Evolutionary conservation across 495 filamentous ascomycete species (phyloP).

Genomic region (Neurospora tetrasperma): DNA sequence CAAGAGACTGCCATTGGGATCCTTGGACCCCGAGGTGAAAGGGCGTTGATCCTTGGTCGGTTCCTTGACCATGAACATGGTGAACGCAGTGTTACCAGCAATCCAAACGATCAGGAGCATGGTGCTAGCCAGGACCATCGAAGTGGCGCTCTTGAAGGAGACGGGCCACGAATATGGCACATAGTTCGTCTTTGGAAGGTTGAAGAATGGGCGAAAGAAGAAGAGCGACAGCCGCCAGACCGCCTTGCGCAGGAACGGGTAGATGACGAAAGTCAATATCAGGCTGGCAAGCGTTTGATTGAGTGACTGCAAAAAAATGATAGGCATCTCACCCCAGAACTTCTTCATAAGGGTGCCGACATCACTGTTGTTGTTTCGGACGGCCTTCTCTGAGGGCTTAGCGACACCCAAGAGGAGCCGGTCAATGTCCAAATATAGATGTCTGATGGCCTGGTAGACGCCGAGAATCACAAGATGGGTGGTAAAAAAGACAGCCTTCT

Average conservation of each 20-base stretch:
- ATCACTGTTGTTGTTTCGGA: constrained; percentile 22
- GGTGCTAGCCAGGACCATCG: constrained; percentile 53
- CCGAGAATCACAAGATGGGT: constrained; percentile 59
- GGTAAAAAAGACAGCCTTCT: constrained; percentile 73
- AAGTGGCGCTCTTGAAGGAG: constrained; percentile 44
- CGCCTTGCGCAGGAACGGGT: constrained; percentile 49
- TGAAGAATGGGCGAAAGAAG: constrained; percentile 61
- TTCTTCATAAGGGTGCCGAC: constrained; percentile 16
- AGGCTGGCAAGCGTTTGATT: constrained; percentile 33
- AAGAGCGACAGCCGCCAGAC: constrained; percentile 59
- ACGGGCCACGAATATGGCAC: constrained; percentile 49
- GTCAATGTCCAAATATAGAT: constrained; percentile 69
- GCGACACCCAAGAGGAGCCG: constrained; percentile 44
- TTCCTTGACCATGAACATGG: constrained; percentile 62
- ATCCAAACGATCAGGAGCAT: constrained; percentile 66
- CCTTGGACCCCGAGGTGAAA: constrained; percentile 72
- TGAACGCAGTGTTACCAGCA: constrained; percentile 63
- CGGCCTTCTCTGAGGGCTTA: constrained; percentile 14
- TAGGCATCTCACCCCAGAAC: constrained; percentile 23
- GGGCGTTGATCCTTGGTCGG: constrained; percentile 75
- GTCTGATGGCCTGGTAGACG: constrained; percentile 53
- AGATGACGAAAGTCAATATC: constrained; percentile 46
- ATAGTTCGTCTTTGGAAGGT: constrained; percentile 58
- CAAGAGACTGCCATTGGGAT: constrained; percentile 84
- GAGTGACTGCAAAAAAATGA: constrained; percentile 21